Conservation (phyloP, 2,329 filamentous ascomycete species). For the Sclerotinia sclerotiorum region DNA sequence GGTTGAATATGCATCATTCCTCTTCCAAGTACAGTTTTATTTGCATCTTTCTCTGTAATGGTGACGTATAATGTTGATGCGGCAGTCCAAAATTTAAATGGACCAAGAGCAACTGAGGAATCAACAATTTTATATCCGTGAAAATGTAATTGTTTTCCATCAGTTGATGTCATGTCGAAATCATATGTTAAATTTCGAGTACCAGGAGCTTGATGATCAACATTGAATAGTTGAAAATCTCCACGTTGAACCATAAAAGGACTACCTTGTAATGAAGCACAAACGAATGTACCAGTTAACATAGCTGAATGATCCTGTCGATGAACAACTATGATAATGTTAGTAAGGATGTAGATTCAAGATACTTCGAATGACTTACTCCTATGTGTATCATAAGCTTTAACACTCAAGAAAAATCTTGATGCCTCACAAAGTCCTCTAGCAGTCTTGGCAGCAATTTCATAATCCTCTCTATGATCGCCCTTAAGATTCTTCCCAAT, state of each 20-base stretch:
- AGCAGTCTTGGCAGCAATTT: conserved; percentile 53
- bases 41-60: conserved; percentile 44
- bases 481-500: conserved; percentile 44
- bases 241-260: conserved; percentile 62
- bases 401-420: conserved; percentile 59
- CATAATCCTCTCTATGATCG: conserved; percentile 53
- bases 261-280: conserved; percentile 53
- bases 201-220: conserved; percentile 54
- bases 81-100: conserved; percentile 58
- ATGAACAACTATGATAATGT: conserved; percentile 42
- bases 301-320: conserved; percentile 52
- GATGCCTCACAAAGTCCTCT: conserved; percentile 56
- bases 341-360: background rate
- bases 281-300: conserved; percentile 60
- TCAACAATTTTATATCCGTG: conserved; percentile 63
- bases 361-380: conserved; percentile 34
- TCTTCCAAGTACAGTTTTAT: conserved; percentile 50
- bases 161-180: conserved; percentile 57
- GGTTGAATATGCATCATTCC: conserved; percentile 59
- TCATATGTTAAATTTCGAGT: conserved; percentile 61
- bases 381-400: conserved; percentile 53
- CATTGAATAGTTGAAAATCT: conserved; percentile 56
- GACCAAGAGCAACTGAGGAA: conserved; percentile 57
- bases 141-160: conserved; percentile 56
- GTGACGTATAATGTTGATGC: conserved; percentile 63